Evolutionary conservation across 2,329 filamentous ascomycete genomes (phyloP), one percentile per base, ranked within the genome.

Genomic region (Shiraia bambusicola): DNA sequence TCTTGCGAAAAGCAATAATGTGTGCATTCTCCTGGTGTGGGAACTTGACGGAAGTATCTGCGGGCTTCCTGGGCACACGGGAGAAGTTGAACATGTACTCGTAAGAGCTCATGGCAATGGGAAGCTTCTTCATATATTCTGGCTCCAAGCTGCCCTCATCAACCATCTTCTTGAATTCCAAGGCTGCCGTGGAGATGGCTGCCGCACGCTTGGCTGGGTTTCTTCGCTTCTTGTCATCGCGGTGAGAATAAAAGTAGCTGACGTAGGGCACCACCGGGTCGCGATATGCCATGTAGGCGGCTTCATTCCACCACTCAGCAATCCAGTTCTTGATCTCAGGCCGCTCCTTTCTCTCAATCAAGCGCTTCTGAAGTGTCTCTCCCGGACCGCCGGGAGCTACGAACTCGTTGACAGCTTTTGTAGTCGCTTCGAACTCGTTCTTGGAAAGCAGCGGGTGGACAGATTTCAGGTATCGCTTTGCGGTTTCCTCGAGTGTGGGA

Each of bases 191-290:
- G 1, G 88, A 84, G 54, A 98, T 86, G 52, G 92, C 91, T 3
- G 93, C 93, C 3, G 93, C 93, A 51, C 93, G 87, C 79, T 94
- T 95, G 50, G 87, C 85, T 0, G 93, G 93, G 69, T 96, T 83
- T 50, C 90, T 84, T 54, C 92, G 83, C 65, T 84, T 81, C 57
- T 88, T 84, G 72, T 98, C 94, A 71, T 98, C 93, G 56, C 89
- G 83, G 76, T 97, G 92, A 40, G 91, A 96, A 77, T 98, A 98
- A 76, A 98, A 98, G 80, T 98, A 98, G 72, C 89, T 95, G 63
- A 98, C 93, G 67, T 97, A 98, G 48, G 93, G 93, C 13, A 97
- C 88, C 33, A 98, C 88, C 9, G 93, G 93, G 69, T 97, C 93
- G 54, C 92, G 87, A 76, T 97, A 97, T 53, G 75, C 80, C 53